Evolutionary conservation across 176 grass and related monocot genomes (phyloP).

Genomic region (Avena sativa): DNA sequence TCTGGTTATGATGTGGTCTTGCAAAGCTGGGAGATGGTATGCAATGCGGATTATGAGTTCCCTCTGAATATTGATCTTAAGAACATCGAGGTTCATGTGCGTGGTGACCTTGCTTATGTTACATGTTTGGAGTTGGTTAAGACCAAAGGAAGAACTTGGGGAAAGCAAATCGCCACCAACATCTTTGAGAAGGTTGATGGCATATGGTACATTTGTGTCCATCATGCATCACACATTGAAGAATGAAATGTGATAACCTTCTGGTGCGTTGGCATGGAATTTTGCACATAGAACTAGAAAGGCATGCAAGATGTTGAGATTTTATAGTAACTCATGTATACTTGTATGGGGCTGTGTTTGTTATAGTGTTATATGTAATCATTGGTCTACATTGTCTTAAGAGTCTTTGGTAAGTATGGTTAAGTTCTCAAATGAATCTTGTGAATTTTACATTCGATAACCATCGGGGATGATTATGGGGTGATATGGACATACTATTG

Average conservation of each 20-base stretch:
- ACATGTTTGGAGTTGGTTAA: conserved; percentile 94
- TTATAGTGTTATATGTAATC: not conserved
- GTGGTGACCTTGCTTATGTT: conserved; percentile 70
- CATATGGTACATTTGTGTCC: conserved; percentile 85
- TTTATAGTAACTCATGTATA: not conserved
- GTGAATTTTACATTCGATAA: not conserved
- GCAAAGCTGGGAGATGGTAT: conserved; percentile 87
- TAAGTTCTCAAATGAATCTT: conserved; percentile 22
- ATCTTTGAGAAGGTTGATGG: conserved; percentile 84
- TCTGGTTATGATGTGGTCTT: conserved; percentile 74
- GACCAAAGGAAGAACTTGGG: conserved; percentile 85
- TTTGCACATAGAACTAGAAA: conserved; percentile 33
- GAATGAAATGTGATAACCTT: conserved; percentile 40
- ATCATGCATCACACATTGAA: conserved; percentile 91
- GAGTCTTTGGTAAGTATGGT: not conserved
- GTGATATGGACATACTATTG: not conserved
- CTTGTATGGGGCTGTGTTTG: not conserved
- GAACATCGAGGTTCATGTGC: conserved; percentile 69
- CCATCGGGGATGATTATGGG: not conserved
- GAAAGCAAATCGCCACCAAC: conserved; percentile 85
- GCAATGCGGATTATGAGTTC: conserved; percentile 66
- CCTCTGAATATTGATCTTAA: conserved; percentile 76
- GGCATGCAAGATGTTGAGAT: conserved; percentile 26
- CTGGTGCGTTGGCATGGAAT: conserved; percentile 18
- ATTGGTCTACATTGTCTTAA: not conserved